Conservation (phyloP, 352 stramenopile genomes). For the Aphanomyces stellatus region DNA sequence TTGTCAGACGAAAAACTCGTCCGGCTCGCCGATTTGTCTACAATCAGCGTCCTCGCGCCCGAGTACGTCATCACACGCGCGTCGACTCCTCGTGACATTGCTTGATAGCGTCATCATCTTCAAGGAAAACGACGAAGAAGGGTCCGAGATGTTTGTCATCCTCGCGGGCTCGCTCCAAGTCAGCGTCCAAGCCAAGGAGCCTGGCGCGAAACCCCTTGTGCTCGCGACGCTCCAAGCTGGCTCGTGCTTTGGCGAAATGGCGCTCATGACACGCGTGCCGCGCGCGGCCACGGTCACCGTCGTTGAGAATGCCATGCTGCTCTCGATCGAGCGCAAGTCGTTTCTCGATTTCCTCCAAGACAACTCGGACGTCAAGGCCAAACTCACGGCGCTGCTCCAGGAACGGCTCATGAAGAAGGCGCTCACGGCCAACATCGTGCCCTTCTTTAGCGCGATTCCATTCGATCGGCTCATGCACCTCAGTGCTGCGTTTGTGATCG, state of each 20-base stretch:
- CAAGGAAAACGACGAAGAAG: constrained; percentile 64
- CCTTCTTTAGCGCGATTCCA: constrained; percentile 38
- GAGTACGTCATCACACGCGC: constrained; percentile 32
- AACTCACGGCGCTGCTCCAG: constrained; percentile 51
- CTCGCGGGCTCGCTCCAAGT: constrained; percentile 54
- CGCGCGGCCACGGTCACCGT: constrained; percentile 57
- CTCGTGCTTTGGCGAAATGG: constrained; percentile 79
- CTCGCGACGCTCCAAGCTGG: constrained; percentile 55
- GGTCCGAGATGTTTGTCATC: constrained; percentile 73
- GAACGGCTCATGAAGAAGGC: constrained; percentile 61
- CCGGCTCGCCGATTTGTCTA: constrained; percentile 60
- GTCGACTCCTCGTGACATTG: not conserved
- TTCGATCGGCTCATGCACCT: constrained; percentile 50
- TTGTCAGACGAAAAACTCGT: constrained; percentile 51
- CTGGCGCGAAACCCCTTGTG: constrained; percentile 5
- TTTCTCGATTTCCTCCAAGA: constrained; percentile 58
- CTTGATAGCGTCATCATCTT: constrained; percentile 28
- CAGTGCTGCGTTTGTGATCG: constrained; percentile 49
- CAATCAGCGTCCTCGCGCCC: constrained; percentile 61
- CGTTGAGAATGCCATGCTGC: constrained; percentile 63
- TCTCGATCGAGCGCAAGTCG: constrained; percentile 67
- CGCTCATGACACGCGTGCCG: constrained; percentile 67
- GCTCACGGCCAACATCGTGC: constrained; percentile 49
- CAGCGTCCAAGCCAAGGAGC: constrained; percentile 32
- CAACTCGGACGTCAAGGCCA: constrained; percentile 40